A percentile compares a stretch with the other conserved stretches of the same genome.
Conservation (phyloP, 2,329 filamentous ascomycete genomes). For the Coccinonectria pachysandricola region DNA sequence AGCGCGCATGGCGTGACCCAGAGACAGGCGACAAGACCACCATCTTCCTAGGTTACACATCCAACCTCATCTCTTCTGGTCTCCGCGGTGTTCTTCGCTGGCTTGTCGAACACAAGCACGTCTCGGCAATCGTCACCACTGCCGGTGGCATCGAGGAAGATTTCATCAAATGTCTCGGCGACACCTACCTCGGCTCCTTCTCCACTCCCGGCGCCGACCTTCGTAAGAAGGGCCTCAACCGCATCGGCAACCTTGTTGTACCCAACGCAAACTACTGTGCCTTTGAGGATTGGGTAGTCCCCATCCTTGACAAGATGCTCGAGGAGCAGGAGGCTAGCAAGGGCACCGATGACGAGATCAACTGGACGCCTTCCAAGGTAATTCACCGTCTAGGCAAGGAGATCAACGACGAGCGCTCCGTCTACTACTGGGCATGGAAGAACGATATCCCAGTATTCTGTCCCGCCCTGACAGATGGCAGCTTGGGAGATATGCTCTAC, state of each 20-base stretch:
- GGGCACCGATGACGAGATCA: slow-evolving; percentile 56
- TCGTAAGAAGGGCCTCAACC: slow-evolving; percentile 78
- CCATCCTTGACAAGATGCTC: slow-evolving; percentile 89
- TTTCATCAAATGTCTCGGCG: slow-evolving; percentile 93
- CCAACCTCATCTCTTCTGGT: slow-evolving; percentile 93
- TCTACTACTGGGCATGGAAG: slow-evolving; percentile 96
- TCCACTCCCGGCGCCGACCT: slow-evolving; percentile 64
- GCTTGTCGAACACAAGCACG: slow-evolving; percentile 83
- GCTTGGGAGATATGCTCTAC: slow-evolving; percentile 94
- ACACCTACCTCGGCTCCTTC: slow-evolving; percentile 88
- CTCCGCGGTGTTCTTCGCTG: slow-evolving; percentile 85
- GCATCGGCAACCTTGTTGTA: slow-evolving; percentile 91
- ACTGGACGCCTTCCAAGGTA: slow-evolving; percentile 91
- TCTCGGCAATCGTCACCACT: slow-evolving; percentile 89
- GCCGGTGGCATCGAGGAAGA: slow-evolving; percentile 95
- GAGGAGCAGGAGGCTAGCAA: slow-evolving; percentile 81
- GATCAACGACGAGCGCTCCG: slow-evolving; percentile 83
- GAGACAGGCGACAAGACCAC: slow-evolving; percentile 74
- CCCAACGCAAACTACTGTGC: slow-evolving; percentile 93
- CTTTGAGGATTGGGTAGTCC: slow-evolving; percentile 96
- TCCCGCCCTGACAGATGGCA: slow-evolving; percentile 89
- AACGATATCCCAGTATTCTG: slow-evolving; percentile 97
- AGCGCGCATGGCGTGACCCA: slow-evolving; percentile 70
- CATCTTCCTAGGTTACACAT: slow-evolving; percentile 95
- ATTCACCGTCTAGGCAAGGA: slow-evolving; percentile 85